Evolutionary conservation across 257 asterid genomes (phyloP).

Genomic region (Capsicum baccatum): DNA sequence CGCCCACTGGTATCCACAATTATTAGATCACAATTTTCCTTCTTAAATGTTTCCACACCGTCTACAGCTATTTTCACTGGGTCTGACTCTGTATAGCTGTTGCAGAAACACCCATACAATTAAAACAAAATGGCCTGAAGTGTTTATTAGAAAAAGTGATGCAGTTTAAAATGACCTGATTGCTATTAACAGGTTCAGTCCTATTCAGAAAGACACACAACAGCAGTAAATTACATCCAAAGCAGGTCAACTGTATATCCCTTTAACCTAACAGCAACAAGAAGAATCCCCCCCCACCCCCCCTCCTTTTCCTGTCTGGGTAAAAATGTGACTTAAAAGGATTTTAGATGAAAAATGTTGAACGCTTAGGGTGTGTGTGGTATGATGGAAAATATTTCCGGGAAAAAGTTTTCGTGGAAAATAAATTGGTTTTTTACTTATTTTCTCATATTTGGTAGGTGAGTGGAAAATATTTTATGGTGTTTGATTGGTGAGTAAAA

Average conservation of each 20-base stretch:
- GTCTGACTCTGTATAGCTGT: slow-evolving; percentile 98
- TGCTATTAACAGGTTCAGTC: neutral
- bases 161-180: slow-evolving; percentile 14
- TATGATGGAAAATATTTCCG: no score
- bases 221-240: slow-evolving; percentile 2
- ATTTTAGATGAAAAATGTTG: no score
- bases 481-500: no score
- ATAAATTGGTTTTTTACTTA: no score
- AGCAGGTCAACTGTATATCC: slow-evolving; percentile 5
- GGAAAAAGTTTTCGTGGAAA: no score
- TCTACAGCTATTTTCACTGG: slow-evolving; percentile 95
- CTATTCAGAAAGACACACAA: neutral
- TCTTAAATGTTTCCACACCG: slow-evolving; percentile 93
- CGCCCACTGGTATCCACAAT: slow-evolving; percentile 99
- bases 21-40: slow-evolving; percentile 90
- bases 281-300: neutral
- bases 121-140: neutral
- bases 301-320: neutral
- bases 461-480: no score
- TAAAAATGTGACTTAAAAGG: neutral
- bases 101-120: slow-evolving; percentile 34
- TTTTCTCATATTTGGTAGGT: no score
- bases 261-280: neutral
- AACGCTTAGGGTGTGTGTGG: no score
- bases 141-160: slow-evolving; percentile 23